phyloP scores from a whole-genome alignment of 768 basidiomycete genomes.

The Boletus rubropictus region DNA sequence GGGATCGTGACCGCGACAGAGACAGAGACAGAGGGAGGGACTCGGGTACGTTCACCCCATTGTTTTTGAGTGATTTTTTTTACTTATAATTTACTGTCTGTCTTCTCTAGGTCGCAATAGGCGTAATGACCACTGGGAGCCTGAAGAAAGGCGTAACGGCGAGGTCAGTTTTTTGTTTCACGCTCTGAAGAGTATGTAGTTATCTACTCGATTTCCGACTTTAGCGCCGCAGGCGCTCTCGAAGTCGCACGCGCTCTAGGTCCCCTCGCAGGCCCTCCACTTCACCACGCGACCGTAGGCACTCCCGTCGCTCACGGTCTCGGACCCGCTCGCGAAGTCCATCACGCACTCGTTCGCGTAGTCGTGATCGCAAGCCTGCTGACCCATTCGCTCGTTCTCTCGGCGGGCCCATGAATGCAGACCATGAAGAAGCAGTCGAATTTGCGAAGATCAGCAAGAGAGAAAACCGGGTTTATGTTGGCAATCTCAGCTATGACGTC shows the following conservation, averaged over 20 bases:
- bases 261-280: slow-evolving; percentile 61
- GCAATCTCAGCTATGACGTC: slow-evolving; percentile 98
- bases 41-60: slow-evolving; percentile 39
- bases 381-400: slow-evolving; percentile 76
- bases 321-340: slow-evolving; percentile 58
- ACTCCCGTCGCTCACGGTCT: slow-evolving; percentile 53
- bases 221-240: slow-evolving; percentile 65
- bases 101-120: slow-evolving; percentile 38
- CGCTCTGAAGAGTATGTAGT: neutral
- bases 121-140: slow-evolving; percentile 76
- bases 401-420: slow-evolving; percentile 85
- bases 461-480: slow-evolving; percentile 98
- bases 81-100: neutral
- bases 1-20: slow-evolving; percentile 37
- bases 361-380: slow-evolving; percentile 53
- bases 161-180: slow-evolving; percentile 45
- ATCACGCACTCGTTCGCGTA: slow-evolving; percentile 45
- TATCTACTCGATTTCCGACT: neutral
- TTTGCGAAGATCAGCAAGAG: slow-evolving; percentile 95
- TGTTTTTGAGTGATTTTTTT: too few relatives aligned
- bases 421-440: slow-evolving; percentile 90
- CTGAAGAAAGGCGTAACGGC: slow-evolving; percentile 66
- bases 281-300: slow-evolving; percentile 53
- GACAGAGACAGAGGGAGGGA: slow-evolving; percentile 54
- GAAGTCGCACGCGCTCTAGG: slow-evolving; percentile 61